These are phyloP conservation scores for Emericellopsis cladophorae DNA, from an alignment of 2,329 filamentous ascomycete genomes.

Conservation along the genomic window DNA sequence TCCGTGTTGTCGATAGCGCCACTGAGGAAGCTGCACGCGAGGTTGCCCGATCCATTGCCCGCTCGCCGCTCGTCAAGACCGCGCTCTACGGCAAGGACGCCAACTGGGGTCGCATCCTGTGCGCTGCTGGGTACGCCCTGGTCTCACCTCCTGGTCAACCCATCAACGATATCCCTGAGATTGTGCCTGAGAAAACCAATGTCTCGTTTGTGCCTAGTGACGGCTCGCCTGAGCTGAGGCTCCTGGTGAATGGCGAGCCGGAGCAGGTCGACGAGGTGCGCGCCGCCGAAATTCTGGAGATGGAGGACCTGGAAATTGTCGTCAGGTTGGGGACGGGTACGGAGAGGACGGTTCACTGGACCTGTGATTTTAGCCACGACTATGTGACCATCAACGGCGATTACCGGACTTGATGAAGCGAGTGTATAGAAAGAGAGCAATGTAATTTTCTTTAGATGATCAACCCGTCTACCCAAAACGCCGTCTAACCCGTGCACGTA, in stretches of 20 bases:
- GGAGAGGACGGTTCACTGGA: slow-evolving; percentile 65
- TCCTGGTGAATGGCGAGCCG: slow-evolving; percentile 69
- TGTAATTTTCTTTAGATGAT: not conserved
- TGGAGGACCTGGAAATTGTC: slow-evolving; percentile 68
- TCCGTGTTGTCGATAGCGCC: slow-evolving; percentile 65
- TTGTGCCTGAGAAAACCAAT: slow-evolving; percentile 55
- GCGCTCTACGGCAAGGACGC: slow-evolving; percentile 94
- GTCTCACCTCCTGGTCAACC: slow-evolving; percentile 45
- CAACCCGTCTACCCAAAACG: not conserved
- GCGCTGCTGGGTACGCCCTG: slow-evolving; percentile 75
- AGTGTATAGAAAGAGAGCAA: no score
- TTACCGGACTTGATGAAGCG: slow-evolving; percentile 40
- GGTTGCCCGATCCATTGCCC: slow-evolving; percentile 79
- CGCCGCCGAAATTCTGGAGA: slow-evolving; percentile 65
- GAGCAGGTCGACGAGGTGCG: slow-evolving; percentile 65
- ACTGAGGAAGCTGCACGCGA: slow-evolving; percentile 59
- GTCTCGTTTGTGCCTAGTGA: slow-evolving; percentile 65
- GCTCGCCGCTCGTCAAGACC: slow-evolving; percentile 90
- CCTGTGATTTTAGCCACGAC: slow-evolving; percentile 78
- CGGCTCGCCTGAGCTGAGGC: slow-evolving; percentile 62
- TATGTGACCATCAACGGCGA: slow-evolving; percentile 60
- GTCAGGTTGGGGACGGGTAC: slow-evolving; percentile 59
- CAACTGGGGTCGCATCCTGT: slow-evolving; percentile 96
- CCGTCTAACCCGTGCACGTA: not conserved
- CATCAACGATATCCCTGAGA: slow-evolving; percentile 47